These are phyloP conservation scores for Leccinum disarticulatum DNA, from an alignment of 768 basidiomycete genomes.

Conservation along the genomic window DNA sequence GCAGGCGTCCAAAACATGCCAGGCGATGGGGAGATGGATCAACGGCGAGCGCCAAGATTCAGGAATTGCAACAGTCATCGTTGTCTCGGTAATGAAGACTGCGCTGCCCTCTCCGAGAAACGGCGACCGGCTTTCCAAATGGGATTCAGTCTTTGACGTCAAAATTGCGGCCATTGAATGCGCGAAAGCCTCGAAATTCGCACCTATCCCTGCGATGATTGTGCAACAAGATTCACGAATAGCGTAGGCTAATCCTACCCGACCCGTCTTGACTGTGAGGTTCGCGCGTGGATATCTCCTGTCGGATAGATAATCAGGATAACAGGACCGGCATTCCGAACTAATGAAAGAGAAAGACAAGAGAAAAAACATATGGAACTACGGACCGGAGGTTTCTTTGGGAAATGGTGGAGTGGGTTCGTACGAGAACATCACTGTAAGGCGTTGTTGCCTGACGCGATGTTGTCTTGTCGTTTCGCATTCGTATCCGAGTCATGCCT, in stretches of 20 bases:
- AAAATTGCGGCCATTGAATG: not conserved
- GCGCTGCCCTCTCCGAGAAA: not conserved
- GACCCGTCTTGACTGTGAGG: conserved; percentile 7
- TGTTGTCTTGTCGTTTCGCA: not conserved
- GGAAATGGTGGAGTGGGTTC: not conserved
- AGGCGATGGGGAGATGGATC: not conserved
- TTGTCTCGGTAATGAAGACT: not conserved
- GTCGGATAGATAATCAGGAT: not conserved
- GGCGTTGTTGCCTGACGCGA: not conserved
- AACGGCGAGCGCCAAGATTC: not conserved
- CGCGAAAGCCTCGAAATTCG: not conserved
- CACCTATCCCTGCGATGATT: not conserved
- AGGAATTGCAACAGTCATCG: not conserved
- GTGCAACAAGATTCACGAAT: not conserved
- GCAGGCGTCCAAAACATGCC: not conserved
- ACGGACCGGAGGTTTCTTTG: conserved; percentile 2
- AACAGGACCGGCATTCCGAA: conserved; percentile 12
- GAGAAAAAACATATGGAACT: not conserved
- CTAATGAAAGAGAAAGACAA: not conserved
- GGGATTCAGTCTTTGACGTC: not conserved
- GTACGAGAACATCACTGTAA: not conserved
- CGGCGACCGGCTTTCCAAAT: conserved; percentile 7
- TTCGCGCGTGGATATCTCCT: conserved; percentile 1
- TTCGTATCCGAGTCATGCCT: not conserved
- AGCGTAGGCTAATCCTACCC: not conserved